Base-by-base conservation (phyloP, 768 basidiomycete genomes). In the Pisolithus microcarpus region DNA sequence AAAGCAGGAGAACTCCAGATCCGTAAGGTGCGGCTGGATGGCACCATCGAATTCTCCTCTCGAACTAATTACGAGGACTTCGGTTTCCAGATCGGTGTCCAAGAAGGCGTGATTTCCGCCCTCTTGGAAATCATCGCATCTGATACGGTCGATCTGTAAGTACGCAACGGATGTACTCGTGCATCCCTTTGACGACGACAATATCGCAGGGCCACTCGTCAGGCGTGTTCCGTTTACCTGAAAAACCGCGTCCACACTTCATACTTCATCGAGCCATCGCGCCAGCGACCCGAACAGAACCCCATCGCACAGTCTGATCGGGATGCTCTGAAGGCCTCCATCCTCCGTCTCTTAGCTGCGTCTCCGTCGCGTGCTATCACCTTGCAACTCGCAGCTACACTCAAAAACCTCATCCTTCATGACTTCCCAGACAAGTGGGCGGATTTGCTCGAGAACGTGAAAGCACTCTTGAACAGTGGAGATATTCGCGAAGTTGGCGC, bases 1-100 rank as follows among this genome's bases (percentile, higher is more conserved):
- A 89, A 89, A 62, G 73, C 87, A 36, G 87, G 84, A 42, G 91
- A 95, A 67, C 79, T 93, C 28, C 81, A 93, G 66, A 87, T 95
- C 61, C 82, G 88, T 59, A 91, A 87, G 77, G 91, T 89, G 21
- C 10, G 64, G 58, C 43, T 21, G 23, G 58, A 42, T 23, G 0
- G 1, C 8, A 23, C 34, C 21, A 38, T 44, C 19, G 16, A 4
- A 44, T 44, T 26, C 38, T 37, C 44, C 16, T 47, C 36, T 30
- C 30, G 54, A 23, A 43, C 42, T 13, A 44, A 47, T 48, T 47
- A 30, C 39, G 42, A 21, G 43, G 47, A 43, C 50, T 39, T 23
- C 43, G 54, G 44, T 38, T 34, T 44, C n/a, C 57, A 92, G 91
- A 76, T 92, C 65, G 81, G 80, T 46, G 75, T 76, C 52, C 80